Percentiles rank a stretch among this genome's conserved stretches.
Conservation (phyloP, 2,329 filamentous ascomycete species). For the Hawksworthiomyces lignivorus region DNA sequence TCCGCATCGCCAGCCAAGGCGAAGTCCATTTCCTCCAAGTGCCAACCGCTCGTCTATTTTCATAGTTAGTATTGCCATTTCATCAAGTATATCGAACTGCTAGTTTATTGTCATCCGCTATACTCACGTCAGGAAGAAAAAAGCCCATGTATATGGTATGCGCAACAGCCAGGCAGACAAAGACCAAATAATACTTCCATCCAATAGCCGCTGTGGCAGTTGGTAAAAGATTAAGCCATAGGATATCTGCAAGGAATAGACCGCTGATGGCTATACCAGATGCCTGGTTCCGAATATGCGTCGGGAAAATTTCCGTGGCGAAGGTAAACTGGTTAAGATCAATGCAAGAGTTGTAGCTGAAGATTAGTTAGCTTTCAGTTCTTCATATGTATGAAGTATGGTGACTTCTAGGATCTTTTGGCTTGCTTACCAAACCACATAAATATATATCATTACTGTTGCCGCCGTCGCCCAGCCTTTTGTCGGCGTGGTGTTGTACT, state of each 20-base stretch:
- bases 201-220: conserved; percentile 1
- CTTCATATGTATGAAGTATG: no score
- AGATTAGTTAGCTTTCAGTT: no score
- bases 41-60: no score
- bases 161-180: conserved; percentile 2
- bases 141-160: neutral
- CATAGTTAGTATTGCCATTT: no score
- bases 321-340: conserved; percentile 8
- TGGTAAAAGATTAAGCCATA: conserved; percentile 2
- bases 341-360: conserved; percentile 4
- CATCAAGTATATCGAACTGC: no score
- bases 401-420: no score
- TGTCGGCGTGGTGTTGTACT: conserved; percentile 4
- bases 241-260: conserved; percentile 2
- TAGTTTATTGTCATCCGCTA: no score
- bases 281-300: conserved; percentile 3
- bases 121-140: conserved; percentile 1
- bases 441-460: conserved; percentile 1
- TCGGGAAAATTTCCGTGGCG: conserved; percentile 9
- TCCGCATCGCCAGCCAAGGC: no score
- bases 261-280: conserved; percentile 2
- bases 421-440: conserved; percentile 1
- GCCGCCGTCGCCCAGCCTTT: conserved; percentile 2
- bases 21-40: no score
- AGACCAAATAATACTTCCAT: conserved; percentile 8